Conservation (phyloP, 2,329 filamentous ascomycete species). For the Nemania sp. region DNA sequence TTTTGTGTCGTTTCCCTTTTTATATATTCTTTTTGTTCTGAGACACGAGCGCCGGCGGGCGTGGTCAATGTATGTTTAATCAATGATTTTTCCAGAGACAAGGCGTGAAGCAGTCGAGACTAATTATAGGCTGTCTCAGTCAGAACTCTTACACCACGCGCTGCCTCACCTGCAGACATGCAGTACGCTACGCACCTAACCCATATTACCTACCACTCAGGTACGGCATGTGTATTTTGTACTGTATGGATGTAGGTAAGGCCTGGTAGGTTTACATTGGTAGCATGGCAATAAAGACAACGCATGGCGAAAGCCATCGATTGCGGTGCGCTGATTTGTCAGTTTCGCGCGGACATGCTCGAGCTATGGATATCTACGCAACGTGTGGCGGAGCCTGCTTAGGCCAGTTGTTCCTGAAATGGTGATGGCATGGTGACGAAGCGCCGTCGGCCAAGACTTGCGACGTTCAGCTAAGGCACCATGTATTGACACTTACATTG, state of each 20-base stretch:
- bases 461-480: conserved; percentile 21
- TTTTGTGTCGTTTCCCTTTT: too few species aligned
- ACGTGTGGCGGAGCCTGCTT: conserved; percentile 23
- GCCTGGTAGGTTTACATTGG: background rate
- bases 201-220: too few species aligned
- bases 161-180: background rate
- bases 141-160: background rate
- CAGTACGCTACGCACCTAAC: too few species aligned
- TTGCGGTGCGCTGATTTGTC: conserved; percentile 13
- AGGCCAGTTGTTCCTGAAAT: background rate
- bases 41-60: too few species aligned
- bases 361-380: conserved; percentile 8
- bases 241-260: too few species aligned
- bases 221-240: too few species aligned
- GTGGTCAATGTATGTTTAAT: too few species aligned
- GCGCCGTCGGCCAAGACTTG: conserved; percentile 18
- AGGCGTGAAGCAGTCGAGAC: too few species aligned
- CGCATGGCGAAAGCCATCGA: conserved; percentile 13
- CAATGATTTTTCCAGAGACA: too few species aligned
- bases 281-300: conserved; percentile 5
- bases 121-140: background rate
- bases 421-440: conserved; percentile 9
- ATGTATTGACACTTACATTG: too few species aligned
- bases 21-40: too few species aligned
- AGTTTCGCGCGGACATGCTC: conserved; percentile 1